Base-by-base conservation (phyloP, 192 early-diverging fungal species). In the Backusella sp. region DNA sequence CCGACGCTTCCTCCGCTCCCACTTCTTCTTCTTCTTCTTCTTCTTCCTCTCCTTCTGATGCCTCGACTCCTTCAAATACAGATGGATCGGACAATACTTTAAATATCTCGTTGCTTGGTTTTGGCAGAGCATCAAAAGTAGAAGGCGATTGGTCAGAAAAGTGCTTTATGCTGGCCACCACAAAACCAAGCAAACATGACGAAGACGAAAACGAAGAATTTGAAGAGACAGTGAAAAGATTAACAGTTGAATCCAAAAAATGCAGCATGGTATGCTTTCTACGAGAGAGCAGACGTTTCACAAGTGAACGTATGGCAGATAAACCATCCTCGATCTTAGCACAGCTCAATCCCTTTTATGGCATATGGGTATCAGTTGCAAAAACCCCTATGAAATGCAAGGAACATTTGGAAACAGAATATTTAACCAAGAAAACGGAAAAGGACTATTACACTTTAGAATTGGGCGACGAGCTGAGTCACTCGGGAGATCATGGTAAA, bases 261-360 rank as follows among this genome's bases (percentile, higher is more conserved):
- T 84, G 83, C 19, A 67, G 37, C 23, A 84, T 84, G 83, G 67
- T 82, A 8, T 84, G 83, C 53, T 72, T 84, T 4, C 53, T 78
- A 74, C 68, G 73, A 46, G 65, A 73, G 39, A 79, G 76, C 36
- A 52, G 4, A 78, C 28, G 46, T 76, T 30, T 46, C 7, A 49
- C 49, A 53, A 62, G 49, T 5, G 41, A 66, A 72, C 72, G 36
- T 12, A 69, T 46, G 4, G 41, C 44, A 36, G 37, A 52, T 14
- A 72, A 46, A 53, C 39, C 74, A 30, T 30, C 65, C 30, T n/a
- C 30, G 0, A 19, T 52, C 4, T 6, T 41, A 12, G 17, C 35
- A 23, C 35, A 52, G 9, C 74, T 76, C 66, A 84, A 84, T 71
- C 80, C 80, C 19, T 49, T 84, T 17, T 69, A 76, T 75, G 80